Evolutionary conservation across 2,329 filamentous ascomycete species (phyloP).

Genomic region (Aulographum hederae): DNA sequence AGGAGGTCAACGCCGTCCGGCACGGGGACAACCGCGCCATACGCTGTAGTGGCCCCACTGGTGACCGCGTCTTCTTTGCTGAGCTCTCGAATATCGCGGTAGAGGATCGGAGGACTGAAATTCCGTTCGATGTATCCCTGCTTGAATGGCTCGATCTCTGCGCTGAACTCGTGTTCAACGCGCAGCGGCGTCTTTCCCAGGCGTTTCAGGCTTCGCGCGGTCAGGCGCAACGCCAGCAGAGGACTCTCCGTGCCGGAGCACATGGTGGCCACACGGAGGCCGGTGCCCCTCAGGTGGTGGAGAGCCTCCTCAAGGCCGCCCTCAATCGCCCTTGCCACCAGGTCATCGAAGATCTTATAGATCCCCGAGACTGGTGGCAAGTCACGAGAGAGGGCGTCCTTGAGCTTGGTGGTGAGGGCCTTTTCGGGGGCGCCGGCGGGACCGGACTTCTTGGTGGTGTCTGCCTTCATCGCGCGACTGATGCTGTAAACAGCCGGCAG

Average conservation of each 20-base stretch:
- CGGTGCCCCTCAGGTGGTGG: slow-evolving; percentile 14
- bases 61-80: slow-evolving; percentile 22
- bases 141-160: slow-evolving; percentile 27
- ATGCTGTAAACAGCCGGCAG: too few species aligned
- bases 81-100: slow-evolving; percentile 26
- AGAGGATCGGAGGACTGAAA: slow-evolving; percentile 22
- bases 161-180: slow-evolving; percentile 24
- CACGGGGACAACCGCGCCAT: slow-evolving; percentile 39
- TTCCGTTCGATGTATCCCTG: slow-evolving; percentile 30
- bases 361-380: slow-evolving; percentile 29
- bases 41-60: slow-evolving; percentile 45
- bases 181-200: slow-evolving; percentile 5
- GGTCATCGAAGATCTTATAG: slow-evolving; percentile 29
- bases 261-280: slow-evolving; percentile 46
- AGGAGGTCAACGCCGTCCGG: slow-evolving; percentile 44
- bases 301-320: slow-evolving; percentile 18
- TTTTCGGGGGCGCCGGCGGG: too few species aligned
- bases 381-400: slow-evolving; percentile 13
- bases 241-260: slow-evolving; percentile 67
- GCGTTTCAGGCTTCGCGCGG: slow-evolving; percentile 22
- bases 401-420: too few species aligned
- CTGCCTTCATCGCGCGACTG: too few species aligned
- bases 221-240: slow-evolving; percentile 42
- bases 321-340: slow-evolving; percentile 20
- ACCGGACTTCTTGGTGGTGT: too few species aligned